phyloP scores from a whole-genome alignment of 345 rosid genomes.

The Eucalyptus curtisii region DNA sequence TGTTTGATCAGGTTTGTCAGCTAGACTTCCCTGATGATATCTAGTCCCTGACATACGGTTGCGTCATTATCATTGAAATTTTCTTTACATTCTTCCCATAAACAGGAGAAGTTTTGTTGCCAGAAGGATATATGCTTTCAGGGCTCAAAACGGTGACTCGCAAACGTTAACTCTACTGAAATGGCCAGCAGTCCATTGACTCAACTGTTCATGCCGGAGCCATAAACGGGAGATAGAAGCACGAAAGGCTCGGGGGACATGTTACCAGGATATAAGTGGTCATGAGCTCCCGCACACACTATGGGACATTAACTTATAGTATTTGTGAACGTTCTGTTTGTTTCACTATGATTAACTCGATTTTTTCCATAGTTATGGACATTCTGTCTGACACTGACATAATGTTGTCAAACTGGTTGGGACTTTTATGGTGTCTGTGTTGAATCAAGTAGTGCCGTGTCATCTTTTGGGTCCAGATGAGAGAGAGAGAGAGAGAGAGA shows the following conservation, averaged over 20 bases:
- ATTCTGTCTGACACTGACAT: not conserved
- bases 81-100: not conserved
- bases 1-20: not conserved
- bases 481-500: not conserved
- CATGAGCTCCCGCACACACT: not conserved
- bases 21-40: not conserved
- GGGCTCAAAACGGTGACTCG: not conserved
- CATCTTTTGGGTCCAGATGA: not conserved
- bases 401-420: not conserved
- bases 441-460: not conserved
- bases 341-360: not conserved
- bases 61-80: not conserved
- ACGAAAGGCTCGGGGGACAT: not conserved
- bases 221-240: not conserved
- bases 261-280: not conserved
- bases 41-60: not conserved
- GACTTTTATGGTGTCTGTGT: not conserved
- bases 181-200: not conserved
- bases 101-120: not conserved
- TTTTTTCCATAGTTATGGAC: not conserved
- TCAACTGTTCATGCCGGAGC: not conserved
- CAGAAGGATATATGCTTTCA: not conserved
- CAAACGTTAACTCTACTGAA: not conserved
- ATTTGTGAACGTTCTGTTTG: not conserved
- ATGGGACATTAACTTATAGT: not conserved